phyloP scores from a whole-genome alignment of 2,329 filamentous ascomycete species.

The Microsporum audouinii region DNA sequence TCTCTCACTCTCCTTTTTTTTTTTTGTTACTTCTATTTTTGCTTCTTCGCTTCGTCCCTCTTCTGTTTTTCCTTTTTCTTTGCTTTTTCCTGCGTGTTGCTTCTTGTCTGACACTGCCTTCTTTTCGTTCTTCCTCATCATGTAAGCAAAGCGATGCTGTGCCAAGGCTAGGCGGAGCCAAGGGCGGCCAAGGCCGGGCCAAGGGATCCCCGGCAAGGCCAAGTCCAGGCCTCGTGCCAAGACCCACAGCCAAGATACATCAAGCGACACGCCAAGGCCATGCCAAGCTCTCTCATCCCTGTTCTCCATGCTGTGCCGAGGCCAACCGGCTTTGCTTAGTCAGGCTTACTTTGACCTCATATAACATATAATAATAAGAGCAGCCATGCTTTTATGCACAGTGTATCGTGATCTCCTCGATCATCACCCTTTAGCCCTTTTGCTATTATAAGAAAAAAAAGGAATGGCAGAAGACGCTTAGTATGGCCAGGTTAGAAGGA shows the following conservation, averaged over 20 bases:
- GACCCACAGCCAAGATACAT: background rate
- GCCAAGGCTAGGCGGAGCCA: conserved; percentile 11
- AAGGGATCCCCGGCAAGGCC: conserved; percentile 9
- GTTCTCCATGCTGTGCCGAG: background rate
- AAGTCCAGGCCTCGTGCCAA: conserved; percentile 11
- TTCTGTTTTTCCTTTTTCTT: background rate
- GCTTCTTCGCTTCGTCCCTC: background rate
- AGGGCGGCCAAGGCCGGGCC: conserved; percentile 12
- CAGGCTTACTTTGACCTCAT: too few relatives aligned
- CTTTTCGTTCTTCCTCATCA: background rate
- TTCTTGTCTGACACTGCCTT: background rate
- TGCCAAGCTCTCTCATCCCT: background rate
- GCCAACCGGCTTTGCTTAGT: background rate
- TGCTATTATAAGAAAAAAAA: too few relatives aligned
- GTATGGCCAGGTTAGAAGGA: too few relatives aligned
- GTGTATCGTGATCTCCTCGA: too few relatives aligned
- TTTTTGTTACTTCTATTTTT: background rate
- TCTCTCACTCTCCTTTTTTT: background rate
- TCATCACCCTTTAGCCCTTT: too few relatives aligned
- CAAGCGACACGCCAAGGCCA: background rate
- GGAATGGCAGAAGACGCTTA: too few relatives aligned
- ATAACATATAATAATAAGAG: too few relatives aligned
- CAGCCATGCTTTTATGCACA: too few relatives aligned
- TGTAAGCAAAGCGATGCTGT: background rate
- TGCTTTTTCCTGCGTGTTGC: background rate